Evolutionary conservation across 2,329 filamentous ascomycete species (phyloP).

Genomic region (Scytalidium sp.): DNA sequence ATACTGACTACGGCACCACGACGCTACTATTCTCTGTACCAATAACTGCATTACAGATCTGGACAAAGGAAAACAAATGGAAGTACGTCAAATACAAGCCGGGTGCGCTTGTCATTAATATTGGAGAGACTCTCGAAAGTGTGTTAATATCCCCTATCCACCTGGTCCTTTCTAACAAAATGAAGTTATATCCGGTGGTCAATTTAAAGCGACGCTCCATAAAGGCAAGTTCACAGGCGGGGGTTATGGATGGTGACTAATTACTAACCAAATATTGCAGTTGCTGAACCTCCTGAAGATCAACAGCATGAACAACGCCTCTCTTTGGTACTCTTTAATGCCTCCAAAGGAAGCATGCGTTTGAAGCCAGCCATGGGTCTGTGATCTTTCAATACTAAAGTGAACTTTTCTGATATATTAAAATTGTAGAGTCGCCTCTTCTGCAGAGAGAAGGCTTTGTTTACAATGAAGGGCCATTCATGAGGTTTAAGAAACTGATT

Average conservation of each 20-base stretch:
- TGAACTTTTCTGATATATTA: not conserved
- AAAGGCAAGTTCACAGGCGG: conserved; percentile 11
- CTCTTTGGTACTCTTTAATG: conserved; percentile 42
- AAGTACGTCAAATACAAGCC: conserved; percentile 42
- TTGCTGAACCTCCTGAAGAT: conserved; percentile 39
- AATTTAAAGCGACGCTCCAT: conserved; percentile 44
- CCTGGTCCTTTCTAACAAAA: no score
- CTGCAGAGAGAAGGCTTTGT: conserved; percentile 41
- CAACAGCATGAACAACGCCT: conserved; percentile 37
- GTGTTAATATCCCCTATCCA: no score
- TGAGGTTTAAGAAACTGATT: conserved; percentile 41
- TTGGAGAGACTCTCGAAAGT: conserved; percentile 37
- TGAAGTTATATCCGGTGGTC: conserved; percentile 41
- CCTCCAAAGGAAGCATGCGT: conserved; percentile 39
- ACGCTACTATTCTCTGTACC: conserved; percentile 45
- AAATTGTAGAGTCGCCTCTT: conserved; percentile 29
- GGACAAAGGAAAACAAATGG: conserved; percentile 41
- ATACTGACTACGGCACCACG: conserved; percentile 45
- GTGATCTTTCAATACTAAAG: not conserved
- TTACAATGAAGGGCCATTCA: conserved; percentile 41
- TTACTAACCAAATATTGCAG: conserved; percentile 11
- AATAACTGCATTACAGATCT: conserved; percentile 44
- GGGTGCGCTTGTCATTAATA: conserved; percentile 46
- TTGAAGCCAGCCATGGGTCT: conserved; percentile 34
- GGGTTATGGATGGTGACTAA: not conserved